Percentiles rank a stretch among this genome's conserved stretches.
Conservation (phyloP, 345 rosid species). For the Euphorbia lathyris region DNA sequence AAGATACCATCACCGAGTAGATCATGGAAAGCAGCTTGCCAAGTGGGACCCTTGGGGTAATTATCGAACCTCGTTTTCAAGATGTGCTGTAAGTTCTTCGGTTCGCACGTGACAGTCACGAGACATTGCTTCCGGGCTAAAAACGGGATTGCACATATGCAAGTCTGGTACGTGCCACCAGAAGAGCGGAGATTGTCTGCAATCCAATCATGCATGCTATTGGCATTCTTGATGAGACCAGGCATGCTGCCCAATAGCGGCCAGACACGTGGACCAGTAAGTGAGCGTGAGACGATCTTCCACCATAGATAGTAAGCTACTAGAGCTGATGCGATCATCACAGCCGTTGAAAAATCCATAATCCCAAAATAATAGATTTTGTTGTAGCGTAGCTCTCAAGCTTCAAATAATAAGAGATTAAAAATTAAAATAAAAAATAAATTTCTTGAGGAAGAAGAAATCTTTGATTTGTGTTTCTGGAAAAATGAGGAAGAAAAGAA, state of each 20-base stretch:
- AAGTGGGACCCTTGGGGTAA: conserved; percentile 52
- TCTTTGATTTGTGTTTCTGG: background rate
- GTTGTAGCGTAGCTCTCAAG: background rate
- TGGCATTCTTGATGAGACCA: conserved; percentile 26
- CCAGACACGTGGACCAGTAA: conserved; percentile 47
- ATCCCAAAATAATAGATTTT: background rate
- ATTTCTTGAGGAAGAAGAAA: background rate
- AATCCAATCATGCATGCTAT: conserved; percentile 47
- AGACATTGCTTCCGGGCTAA: conserved; percentile 42
- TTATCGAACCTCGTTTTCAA: conserved; percentile 41
- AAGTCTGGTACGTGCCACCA: conserved; percentile 51
- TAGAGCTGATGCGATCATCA: conserved; percentile 26
- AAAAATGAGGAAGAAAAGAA: background rate
- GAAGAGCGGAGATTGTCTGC: conserved; percentile 39
- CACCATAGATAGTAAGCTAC: conserved; percentile 37
- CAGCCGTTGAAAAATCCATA: conserved; percentile 34
- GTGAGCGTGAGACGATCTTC: conserved; percentile 26
- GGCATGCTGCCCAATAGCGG: conserved; percentile 48
- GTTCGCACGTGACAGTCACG: conserved; percentile 56
- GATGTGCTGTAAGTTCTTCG: conserved; percentile 44
- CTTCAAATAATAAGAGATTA: background rate
- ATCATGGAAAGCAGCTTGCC: conserved; percentile 49
- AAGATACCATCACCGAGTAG: conserved; percentile 47
- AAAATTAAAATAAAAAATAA: conserved; percentile 6
- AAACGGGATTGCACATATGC: conserved; percentile 31